A percentile compares a stretch with the other conserved stretches of the same genome.
These are phyloP conservation scores for Candida multigemmis DNA, from an alignment of 805 yeast genomes.

Conservation along the genomic window DNA sequence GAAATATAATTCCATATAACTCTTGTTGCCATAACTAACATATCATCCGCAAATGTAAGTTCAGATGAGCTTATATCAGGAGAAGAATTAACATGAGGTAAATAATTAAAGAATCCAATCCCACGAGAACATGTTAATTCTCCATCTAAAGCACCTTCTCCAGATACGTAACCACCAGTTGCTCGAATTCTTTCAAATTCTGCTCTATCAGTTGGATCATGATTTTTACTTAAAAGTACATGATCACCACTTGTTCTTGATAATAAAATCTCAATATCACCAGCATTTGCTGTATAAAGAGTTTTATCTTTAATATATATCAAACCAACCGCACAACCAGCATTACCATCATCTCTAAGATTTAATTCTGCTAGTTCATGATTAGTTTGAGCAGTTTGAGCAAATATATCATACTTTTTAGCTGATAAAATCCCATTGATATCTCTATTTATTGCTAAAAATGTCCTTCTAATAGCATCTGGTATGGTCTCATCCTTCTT, in stretches of 20 bases:
- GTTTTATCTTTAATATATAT: constrained; percentile 65
- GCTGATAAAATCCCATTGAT: constrained; percentile 54
- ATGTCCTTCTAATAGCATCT: constrained; percentile 77
- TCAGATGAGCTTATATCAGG: constrained; percentile 65
- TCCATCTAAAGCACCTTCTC: constrained; percentile 80
- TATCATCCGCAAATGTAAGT: constrained; percentile 65
- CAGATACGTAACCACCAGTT: constrained; percentile 84
- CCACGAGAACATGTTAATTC: constrained; percentile 79
- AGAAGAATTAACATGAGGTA: constrained; percentile 84
- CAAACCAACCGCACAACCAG: constrained; percentile 83
- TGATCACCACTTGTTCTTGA: constrained; percentile 78
- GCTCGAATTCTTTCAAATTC: constrained; percentile 84
- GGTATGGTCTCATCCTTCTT: constrained; percentile 38
- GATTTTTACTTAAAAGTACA: constrained; percentile 61
- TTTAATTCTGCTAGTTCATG: constrained; percentile 37
- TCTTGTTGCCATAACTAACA: constrained; percentile 74
- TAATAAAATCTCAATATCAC: constrained; percentile 79
- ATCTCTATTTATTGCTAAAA: constrained; percentile 72
- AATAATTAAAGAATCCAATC: constrained; percentile 77
- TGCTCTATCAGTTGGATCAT: constrained; percentile 70
- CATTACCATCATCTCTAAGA: constrained; percentile 54
- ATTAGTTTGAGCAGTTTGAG: constrained; percentile 24
- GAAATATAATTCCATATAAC: constrained; percentile 81
- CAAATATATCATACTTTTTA: constrained; percentile 30
- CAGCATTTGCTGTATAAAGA: constrained; percentile 78